A percentile compares a stretch with the other conserved stretches of the same genome.
These are phyloP conservation scores for Penicillium sp. DNA, from an alignment of 2,329 filamentous ascomycete genomes.

Conservation along the genomic window DNA sequence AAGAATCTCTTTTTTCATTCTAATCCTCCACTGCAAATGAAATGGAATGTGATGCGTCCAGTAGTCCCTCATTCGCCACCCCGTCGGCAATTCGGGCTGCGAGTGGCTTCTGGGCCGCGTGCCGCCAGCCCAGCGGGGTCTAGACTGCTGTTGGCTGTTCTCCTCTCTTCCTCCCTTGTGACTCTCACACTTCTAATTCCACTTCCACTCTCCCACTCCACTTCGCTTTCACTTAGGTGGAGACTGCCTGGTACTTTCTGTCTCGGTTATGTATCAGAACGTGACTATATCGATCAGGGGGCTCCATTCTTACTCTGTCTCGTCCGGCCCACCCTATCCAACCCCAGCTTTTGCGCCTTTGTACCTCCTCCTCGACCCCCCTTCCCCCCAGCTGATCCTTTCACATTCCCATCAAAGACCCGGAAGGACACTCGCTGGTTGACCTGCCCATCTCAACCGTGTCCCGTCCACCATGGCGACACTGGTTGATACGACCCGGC, in stretches of 20 bases:
- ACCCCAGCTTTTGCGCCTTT: neutral
- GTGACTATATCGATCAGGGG: neutral
- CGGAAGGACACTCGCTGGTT: neutral
- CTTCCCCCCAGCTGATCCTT: neutral
- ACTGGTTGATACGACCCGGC: conserved; percentile 20
- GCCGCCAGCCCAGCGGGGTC: neutral
- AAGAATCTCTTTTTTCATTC: too few species aligned
- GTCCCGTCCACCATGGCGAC: conserved; percentile 18
- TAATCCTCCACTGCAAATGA: too few species aligned
- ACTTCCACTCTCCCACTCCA: neutral
- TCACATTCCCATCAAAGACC: neutral
- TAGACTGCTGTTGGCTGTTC: neutral
- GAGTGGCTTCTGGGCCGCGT: neutral
- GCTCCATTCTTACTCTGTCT: neutral
- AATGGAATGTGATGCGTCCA: neutral
- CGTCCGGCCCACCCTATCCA: neutral
- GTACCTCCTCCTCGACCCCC: neutral
- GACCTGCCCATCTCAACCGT: neutral
- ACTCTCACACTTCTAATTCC: neutral
- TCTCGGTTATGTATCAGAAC: neutral
- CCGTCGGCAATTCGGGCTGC: neutral
- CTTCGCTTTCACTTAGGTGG: neutral
- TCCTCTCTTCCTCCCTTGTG: neutral
- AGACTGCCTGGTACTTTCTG: neutral
- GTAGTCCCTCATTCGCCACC: neutral